These are phyloP conservation scores for Excoecaria cochinchinensis DNA, from an alignment of 345 rosid genomes.

Conservation along the genomic window DNA sequence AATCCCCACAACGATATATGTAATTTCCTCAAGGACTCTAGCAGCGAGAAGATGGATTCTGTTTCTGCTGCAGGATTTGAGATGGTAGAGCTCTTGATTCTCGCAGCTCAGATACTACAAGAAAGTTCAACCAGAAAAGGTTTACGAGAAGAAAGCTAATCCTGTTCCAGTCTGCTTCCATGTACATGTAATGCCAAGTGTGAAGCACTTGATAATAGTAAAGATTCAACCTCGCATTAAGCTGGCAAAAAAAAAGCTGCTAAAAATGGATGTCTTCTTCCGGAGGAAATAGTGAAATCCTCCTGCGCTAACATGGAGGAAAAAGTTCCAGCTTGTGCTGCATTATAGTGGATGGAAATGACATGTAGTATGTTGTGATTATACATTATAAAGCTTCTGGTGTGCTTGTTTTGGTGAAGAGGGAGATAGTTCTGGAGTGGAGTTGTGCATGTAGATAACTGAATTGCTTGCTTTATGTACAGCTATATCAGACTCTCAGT, in stretches of 20 bases:
- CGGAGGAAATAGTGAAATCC: neutral
- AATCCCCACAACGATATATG: constrained; percentile 14
- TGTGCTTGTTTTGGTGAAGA: neutral
- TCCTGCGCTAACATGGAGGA: neutral
- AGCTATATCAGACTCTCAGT: neutral
- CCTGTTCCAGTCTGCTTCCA: constrained; percentile 3
- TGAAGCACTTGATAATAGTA: neutral
- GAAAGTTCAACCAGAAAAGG: constrained; percentile 23
- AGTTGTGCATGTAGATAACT: constrained; percentile 2
- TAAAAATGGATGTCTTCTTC: neutral
- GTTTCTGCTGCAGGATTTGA: constrained; percentile 92
- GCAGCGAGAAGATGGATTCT: constrained; percentile 55
- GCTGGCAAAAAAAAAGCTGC: neutral
- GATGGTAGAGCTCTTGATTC: constrained; percentile 91
- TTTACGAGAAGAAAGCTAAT: constrained; percentile 20
- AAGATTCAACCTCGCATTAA: neutral
- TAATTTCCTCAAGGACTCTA: constrained; percentile 28
- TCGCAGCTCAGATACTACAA: constrained; percentile 67
- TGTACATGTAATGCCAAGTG: constrained; percentile 4
- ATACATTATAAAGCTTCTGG: neutral
- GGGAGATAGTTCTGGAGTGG: neutral
- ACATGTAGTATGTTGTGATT: constrained; percentile 7
- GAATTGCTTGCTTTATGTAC: constrained; percentile 13
- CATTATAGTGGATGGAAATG: neutral
- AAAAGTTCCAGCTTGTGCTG: neutral